Conservation (phyloP, 2,329 filamentous ascomycete species). For the Aureobasidium uvarum region DNA sequence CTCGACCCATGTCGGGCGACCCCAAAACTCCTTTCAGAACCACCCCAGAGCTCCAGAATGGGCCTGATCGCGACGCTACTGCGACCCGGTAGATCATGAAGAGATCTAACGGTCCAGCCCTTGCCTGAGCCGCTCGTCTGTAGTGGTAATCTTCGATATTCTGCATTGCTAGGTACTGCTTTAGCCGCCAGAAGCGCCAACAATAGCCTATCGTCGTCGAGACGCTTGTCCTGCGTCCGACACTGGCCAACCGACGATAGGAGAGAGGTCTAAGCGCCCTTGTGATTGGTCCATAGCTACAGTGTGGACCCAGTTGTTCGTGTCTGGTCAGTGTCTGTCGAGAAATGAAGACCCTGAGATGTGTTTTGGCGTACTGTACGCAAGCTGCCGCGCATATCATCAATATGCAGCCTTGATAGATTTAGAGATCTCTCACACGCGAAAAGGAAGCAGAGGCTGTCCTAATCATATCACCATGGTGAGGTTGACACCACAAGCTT, state of each 20-base stretch:
- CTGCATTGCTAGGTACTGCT: neutral
- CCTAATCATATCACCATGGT: neutral
- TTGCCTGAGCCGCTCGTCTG: slow-evolving; percentile 5
- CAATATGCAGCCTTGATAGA: slow-evolving; percentile 12
- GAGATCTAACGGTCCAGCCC: slow-evolving; percentile 11
- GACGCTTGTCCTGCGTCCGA: neutral
- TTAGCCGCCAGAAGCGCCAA: slow-evolving; percentile 22
- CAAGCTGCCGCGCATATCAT: neutral
- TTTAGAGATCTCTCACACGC: neutral
- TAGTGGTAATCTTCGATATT: neutral
- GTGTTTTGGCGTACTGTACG: neutral
- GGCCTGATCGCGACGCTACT: slow-evolving; percentile 19
- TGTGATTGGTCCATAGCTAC: neutral
- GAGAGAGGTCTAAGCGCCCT: neutral
- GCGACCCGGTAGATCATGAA: slow-evolving; percentile 1
- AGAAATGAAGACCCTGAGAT: neutral
- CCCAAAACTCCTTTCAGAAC: neutral
- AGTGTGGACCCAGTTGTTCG: neutral
- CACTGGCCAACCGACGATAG: neutral
- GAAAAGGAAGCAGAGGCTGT: neutral
- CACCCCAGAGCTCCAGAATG: neutral
- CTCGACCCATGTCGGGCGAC: neutral
- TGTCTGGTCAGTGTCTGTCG: neutral
- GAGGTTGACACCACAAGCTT: neutral
- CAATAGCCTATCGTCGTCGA: slow-evolving; percentile 22